These are phyloP conservation scores for Trypanosoma scelopori DNA, from an alignment of 208 protist species.

Conservation along the genomic window DNA sequence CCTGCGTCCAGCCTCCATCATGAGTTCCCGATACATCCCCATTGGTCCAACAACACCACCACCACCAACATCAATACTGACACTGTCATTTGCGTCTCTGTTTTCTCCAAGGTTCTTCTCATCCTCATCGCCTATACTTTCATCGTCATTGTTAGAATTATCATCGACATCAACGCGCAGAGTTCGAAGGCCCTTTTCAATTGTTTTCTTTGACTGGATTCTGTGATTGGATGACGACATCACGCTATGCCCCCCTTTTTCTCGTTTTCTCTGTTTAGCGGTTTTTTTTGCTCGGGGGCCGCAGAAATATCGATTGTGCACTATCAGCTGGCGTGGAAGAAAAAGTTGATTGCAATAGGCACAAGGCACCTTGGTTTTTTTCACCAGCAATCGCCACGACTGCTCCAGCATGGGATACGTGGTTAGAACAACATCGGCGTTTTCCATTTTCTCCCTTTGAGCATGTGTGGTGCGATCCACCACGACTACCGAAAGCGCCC, in stretches of 20 bases:
- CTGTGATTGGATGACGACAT: constrained; percentile 23
- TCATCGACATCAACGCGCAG: constrained; percentile 71
- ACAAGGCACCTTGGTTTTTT: constrained; percentile 85
- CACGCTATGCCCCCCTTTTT: constrained; percentile 47
- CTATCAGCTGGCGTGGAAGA: constrained; percentile 81
- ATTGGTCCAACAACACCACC: constrained; percentile 72
- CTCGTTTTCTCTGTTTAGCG: constrained; percentile 77
- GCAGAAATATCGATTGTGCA: constrained; percentile 95
- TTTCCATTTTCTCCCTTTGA: constrained; percentile 66
- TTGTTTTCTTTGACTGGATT: constrained; percentile 72
- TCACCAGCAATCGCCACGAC: constrained; percentile 81
- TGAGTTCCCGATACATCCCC: constrained; percentile 89
- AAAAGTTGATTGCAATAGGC: constrained; percentile 88
- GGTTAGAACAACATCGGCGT: constrained; percentile 93
- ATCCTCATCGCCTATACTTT: constrained; percentile 19
- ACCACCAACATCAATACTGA: constrained; percentile 4
- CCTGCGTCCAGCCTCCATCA: constrained; percentile 85
- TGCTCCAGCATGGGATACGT: constrained; percentile 93
- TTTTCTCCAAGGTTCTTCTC: too few species aligned
- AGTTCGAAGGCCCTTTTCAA: constrained; percentile 78
- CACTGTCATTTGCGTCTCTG: too few species aligned
- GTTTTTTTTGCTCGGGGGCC: constrained; percentile 85
- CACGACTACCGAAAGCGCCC: constrained; percentile 70
- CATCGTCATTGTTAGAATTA: constrained; percentile 29
- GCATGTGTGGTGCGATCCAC: constrained; percentile 64